Evolutionary conservation across 805 yeast genomes (phyloP), one percentile per base, ranked within the genome.

Genomic region (Brettanomyces sp.): DNA sequence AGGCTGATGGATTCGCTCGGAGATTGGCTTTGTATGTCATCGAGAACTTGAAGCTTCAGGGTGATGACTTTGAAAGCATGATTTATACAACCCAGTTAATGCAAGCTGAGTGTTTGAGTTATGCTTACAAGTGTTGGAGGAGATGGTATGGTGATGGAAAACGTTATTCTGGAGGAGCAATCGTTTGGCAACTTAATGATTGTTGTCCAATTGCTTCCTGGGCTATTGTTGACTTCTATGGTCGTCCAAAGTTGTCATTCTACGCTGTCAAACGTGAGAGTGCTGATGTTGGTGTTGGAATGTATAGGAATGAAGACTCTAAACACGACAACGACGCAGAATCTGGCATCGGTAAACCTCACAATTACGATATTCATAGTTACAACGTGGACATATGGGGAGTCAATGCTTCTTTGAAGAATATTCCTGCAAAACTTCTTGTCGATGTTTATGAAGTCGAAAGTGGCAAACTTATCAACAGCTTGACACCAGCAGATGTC

Each of bases 151-250:
- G 39, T n/a, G 56, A 56, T 4, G 64, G 64, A 3, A 52, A 60
- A 35, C 62, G 72, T 38, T 59, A 63, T 36, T 55, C 56, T 37
- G 72, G 74, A 13, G 80, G 79, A 3, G 68, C 74, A 4, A 55
- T 75, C 36, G 77, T 75, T 6, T 75, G 80, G 80, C 80, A 75
- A 56, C 54, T 72, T 24, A 73, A 75, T 49, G 79, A 75, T 53
- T 72, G 76, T 47, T 73, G 77, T 74, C 79, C 79, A 1, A 72
- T 65, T 2, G 66, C 77, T 1, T 63, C 71, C n/a, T 75, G 80
- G 79, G 59, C 78, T 1, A 56, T 74, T 28, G 60, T 67, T 18
- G 80, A 75, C 51, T 67, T 54, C 47, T 68, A 59, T 45, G 55
- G 54, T 36, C 55, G 69, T 25, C 76, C 75, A 5, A 75, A 75